Evolutionary conservation across 1,139 yeast genomes (phyloP).

Genomic region (Yamadazyma kanchanaburiensis): DNA sequence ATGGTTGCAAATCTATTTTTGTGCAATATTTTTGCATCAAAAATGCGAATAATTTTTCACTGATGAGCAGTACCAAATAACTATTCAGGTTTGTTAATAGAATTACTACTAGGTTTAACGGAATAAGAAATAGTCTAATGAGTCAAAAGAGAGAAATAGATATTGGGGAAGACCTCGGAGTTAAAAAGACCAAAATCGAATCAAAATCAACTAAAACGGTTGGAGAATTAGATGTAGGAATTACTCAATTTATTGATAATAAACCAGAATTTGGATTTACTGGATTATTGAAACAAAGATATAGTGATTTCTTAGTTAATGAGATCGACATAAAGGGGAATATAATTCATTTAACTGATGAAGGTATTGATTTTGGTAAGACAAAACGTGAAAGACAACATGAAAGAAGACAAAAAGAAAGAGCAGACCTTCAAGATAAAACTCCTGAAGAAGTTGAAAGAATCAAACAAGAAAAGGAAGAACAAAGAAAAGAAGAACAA

Average conservation of each 20-base stretch:
- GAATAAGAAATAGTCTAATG: not conserved
- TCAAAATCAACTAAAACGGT: slow-evolving; percentile 16
- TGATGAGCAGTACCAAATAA: not conserved
- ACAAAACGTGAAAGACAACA: slow-evolving; percentile 50
- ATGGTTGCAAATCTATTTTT: too few species aligned
- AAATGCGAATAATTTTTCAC: too few species aligned
- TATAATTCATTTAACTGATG: slow-evolving; percentile 73
- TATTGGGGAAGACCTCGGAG: too few species aligned
- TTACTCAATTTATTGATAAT: slow-evolving; percentile 60
- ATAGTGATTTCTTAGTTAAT: slow-evolving; percentile 92
- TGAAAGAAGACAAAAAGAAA: slow-evolving; percentile 42
- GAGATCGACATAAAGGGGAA: slow-evolving; percentile 69
- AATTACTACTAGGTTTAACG: not conserved
- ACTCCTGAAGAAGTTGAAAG: slow-evolving; percentile 34
- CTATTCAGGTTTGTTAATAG: not conserved
- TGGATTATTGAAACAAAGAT: slow-evolving; percentile 82
- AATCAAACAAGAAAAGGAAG: slow-evolving; percentile 26
- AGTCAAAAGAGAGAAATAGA: too few species aligned
- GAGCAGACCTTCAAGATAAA: slow-evolving; percentile 32
- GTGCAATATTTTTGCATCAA: too few species aligned
- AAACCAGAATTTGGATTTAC: slow-evolving; percentile 55
- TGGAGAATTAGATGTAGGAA: slow-evolving; percentile 79
- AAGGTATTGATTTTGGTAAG: slow-evolving; percentile 57
- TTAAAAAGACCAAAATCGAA: too few species aligned
- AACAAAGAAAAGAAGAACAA: slow-evolving; percentile 10